These are phyloP conservation scores for Haberlea rhodopensis DNA, from an alignment of 257 asterid genomes.

Conservation along the genomic window DNA sequence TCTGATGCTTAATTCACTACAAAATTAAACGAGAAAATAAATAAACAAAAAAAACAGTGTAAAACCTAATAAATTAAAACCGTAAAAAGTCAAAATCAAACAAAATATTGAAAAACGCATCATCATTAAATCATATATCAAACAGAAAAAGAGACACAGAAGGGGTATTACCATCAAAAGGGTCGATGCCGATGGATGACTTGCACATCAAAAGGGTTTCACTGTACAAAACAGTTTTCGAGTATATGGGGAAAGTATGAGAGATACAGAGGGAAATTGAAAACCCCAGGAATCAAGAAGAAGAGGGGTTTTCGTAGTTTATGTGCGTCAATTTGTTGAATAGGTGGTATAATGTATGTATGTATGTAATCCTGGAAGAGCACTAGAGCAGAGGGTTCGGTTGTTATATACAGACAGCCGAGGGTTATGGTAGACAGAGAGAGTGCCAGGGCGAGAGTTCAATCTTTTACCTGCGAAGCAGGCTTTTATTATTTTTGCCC, in stretches of 20 bases:
- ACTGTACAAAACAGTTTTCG: constrained; percentile 30
- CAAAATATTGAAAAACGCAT: constrained; percentile 10
- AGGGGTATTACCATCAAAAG: constrained; percentile 27
- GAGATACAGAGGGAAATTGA: neutral
- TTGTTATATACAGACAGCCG: too few species aligned
- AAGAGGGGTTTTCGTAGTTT: neutral
- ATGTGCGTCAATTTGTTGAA: too few species aligned
- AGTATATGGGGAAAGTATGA: neutral
- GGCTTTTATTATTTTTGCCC: too few species aligned
- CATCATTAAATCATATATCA: constrained; percentile 20
- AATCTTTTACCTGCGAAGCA: too few species aligned
- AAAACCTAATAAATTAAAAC: constrained; percentile 30
- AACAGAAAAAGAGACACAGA: neutral
- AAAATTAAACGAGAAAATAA: neutral
- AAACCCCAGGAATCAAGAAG: neutral
- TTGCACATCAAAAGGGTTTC: constrained; percentile 47
- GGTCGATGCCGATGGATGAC: constrained; percentile 29
- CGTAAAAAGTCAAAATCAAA: constrained; percentile 17
- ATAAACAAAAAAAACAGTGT: constrained; percentile 3
- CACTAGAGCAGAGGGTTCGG: too few species aligned
- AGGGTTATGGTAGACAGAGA: too few species aligned
- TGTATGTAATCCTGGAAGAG: too few species aligned
- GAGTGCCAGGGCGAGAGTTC: too few species aligned
- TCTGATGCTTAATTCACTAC: constrained; percentile 52
- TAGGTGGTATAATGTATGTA: too few species aligned